Percentiles rank a stretch among this genome's conserved stretches.
Evolutionary conservation across 495 filamentous ascomycete species (phyloP).

Genomic region (Corynascus novoguineensis): DNA sequence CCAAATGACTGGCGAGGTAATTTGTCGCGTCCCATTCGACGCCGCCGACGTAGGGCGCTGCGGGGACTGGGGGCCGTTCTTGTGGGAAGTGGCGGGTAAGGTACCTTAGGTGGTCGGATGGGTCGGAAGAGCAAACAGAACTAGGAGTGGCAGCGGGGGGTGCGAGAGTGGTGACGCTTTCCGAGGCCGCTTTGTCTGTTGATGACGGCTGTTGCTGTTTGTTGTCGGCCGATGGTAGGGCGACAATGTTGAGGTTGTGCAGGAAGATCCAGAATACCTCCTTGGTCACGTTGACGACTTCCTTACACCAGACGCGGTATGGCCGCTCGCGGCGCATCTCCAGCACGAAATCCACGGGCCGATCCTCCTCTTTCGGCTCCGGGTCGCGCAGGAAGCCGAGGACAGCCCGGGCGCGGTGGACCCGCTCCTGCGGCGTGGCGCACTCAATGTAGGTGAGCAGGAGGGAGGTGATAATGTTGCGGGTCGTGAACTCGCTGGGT

Average conservation of each 20-base stretch:
- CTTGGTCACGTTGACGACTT: conserved; percentile 86
- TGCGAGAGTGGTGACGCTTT: conserved; percentile 3
- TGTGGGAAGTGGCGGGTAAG: conserved; percentile 72
- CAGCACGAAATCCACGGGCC: conserved; percentile 77
- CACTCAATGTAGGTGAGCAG: conserved; percentile 77
- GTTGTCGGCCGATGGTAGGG: conserved; percentile 43
- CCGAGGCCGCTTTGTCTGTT: too few relatives aligned
- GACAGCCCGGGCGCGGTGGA: conserved; percentile 59
- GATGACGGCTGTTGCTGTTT: conserved; percentile 10
- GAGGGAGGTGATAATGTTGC: conserved; percentile 77
- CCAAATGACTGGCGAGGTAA: conserved; percentile 86
- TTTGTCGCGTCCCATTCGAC: conserved; percentile 99
- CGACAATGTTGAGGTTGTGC: conserved; percentile 84
- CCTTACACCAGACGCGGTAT: conserved; percentile 90
- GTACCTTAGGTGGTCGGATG: conserved; percentile 44
- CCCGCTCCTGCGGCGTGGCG: conserved; percentile 47
- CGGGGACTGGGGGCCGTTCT: conserved; percentile 85
- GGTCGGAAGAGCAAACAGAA: too few relatives aligned
- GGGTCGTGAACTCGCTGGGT: conserved; percentile 90
- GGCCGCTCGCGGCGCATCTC: conserved; percentile 83
- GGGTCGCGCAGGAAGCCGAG: conserved; percentile 79
- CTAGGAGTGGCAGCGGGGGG: too few relatives aligned
- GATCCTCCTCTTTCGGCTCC: conserved; percentile 62
- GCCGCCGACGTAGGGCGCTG: conserved; percentile 93
- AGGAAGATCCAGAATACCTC: conserved; percentile 99